These are phyloP conservation scores for Aspergillus sp. DNA, from an alignment of 2,329 filamentous ascomycete species.

Conservation along the genomic window DNA sequence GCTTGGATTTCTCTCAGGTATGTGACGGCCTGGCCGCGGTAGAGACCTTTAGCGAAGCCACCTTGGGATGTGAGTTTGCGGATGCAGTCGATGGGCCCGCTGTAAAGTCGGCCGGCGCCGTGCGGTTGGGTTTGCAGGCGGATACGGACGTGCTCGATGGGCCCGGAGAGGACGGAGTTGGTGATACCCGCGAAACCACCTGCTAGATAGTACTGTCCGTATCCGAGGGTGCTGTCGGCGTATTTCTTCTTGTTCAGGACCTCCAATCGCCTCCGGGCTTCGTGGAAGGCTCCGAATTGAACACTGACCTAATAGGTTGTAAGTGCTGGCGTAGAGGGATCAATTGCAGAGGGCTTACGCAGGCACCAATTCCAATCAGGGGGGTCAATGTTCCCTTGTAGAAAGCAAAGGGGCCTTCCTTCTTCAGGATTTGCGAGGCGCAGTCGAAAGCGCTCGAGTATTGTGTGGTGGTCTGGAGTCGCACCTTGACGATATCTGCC, in stretches of 20 bases:
- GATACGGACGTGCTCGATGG: slow-evolving; percentile 97
- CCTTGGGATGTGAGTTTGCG: slow-evolving; percentile 72
- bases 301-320: slow-evolving; percentile 64
- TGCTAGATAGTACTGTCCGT: slow-evolving; percentile 83
- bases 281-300: slow-evolving; percentile 96
- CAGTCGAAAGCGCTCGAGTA: slow-evolving; percentile 80
- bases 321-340: not conserved
- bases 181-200: slow-evolving; percentile 91
- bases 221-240: slow-evolving; percentile 59
- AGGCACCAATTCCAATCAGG: slow-evolving; percentile 92
- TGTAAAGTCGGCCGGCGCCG: slow-evolving; percentile 74
- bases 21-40: slow-evolving; percentile 85
- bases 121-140: slow-evolving; percentile 95
- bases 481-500: slow-evolving; percentile 92
- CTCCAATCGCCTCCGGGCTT: slow-evolving; percentile 84
- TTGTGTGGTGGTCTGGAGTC: slow-evolving; percentile 82
- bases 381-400: slow-evolving; percentile 98
- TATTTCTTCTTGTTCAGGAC: slow-evolving; percentile 60
- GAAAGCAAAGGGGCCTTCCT: slow-evolving; percentile 87
- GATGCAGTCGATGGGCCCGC: slow-evolving; percentile 85
- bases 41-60: slow-evolving; percentile 71
- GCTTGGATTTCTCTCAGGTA: slow-evolving; percentile 86
- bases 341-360: slow-evolving; percentile 55
- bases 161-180: slow-evolving; percentile 83
- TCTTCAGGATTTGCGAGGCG: slow-evolving; percentile 78